These are phyloP conservation scores for Sarocladium strictum DNA, from an alignment of 2,329 filamentous ascomycete genomes.

Conservation along the genomic window DNA sequence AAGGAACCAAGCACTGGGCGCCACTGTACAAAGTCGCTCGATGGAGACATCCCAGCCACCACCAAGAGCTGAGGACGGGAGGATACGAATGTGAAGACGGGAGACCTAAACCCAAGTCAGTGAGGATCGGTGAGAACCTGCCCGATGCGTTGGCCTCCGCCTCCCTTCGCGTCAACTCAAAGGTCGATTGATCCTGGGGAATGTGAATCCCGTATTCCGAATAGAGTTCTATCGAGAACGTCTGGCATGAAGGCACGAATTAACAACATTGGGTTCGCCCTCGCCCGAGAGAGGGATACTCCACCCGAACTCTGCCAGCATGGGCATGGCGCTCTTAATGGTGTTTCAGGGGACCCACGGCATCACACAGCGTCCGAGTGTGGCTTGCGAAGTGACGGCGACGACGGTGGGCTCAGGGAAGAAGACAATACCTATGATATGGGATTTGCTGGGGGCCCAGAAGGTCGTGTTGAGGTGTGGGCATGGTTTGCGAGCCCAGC, in stretches of 20 bases:
- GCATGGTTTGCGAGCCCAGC: neutral
- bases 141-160: neutral
- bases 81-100: neutral
- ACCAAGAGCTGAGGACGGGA: neutral
- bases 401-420: neutral
- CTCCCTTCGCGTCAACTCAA: neutral
- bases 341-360: slow-evolving; percentile 7
- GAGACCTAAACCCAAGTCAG: neutral
- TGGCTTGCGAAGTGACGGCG: neutral
- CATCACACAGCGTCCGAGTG: slow-evolving; percentile 6
- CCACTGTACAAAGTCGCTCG: neutral
- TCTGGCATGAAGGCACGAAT: neutral
- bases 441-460: too few species aligned
- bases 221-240: neutral
- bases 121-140: neutral
- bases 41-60: neutral
- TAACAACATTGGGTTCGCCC: neutral
- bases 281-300: neutral
- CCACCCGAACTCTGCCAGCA: neutral
- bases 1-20: neutral
- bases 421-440: too few species aligned
- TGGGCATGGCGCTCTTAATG: slow-evolving; percentile 4
- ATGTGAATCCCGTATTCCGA: neutral
- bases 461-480: neutral
- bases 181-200: neutral